Conservation (phyloP, 1,284 basidiomycete genomes). For the Cryptococcus wingfieldii region DNA sequence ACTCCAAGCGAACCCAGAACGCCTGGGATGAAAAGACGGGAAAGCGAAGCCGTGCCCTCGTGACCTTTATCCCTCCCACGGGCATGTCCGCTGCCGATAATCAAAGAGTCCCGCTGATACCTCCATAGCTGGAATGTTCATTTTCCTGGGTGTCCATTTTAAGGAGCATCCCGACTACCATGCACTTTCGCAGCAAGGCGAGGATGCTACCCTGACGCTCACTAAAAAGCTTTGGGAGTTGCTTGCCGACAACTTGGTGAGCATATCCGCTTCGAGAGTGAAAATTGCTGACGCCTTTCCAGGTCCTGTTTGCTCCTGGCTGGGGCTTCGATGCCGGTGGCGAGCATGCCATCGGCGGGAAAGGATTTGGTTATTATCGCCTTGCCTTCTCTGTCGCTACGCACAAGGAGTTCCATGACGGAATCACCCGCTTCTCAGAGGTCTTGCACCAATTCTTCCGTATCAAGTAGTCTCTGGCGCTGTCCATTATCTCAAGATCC, state of each 20-base stretch:
- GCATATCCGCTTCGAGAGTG: neutral
- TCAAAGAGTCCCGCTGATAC: neutral
- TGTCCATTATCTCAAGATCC: neutral
- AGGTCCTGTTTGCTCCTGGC: conserved; percentile 47
- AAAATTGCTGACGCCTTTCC: neutral
- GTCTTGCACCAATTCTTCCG: conserved; percentile 42
- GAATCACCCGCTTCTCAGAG: conserved; percentile 39
- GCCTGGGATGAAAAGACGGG: conserved; percentile 52
- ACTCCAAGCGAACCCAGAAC: conserved; percentile 18
- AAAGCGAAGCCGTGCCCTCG: conserved; percentile 43
- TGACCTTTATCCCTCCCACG: conserved; percentile 67
- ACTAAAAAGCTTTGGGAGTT: conserved; percentile 40
- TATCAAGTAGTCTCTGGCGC: conserved; percentile 8
- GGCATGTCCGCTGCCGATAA: conserved; percentile 31
- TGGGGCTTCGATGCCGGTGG: conserved; percentile 42
- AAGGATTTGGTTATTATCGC: conserved; percentile 46
- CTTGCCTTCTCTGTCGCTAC: conserved; percentile 45
- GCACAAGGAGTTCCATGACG: conserved; percentile 39
- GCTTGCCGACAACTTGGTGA: conserved; percentile 43
- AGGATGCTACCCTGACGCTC: conserved; percentile 33
- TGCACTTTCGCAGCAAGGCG: conserved; percentile 24
- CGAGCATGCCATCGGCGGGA: conserved; percentile 39
- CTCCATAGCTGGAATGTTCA: conserved; percentile 44
- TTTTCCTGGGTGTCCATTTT: conserved; percentile 63
- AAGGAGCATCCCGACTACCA: conserved; percentile 57